Base-by-base conservation (phyloP, 2,329 filamentous ascomycete species). In the Chrysoporthe deuterocubensis region DNA sequence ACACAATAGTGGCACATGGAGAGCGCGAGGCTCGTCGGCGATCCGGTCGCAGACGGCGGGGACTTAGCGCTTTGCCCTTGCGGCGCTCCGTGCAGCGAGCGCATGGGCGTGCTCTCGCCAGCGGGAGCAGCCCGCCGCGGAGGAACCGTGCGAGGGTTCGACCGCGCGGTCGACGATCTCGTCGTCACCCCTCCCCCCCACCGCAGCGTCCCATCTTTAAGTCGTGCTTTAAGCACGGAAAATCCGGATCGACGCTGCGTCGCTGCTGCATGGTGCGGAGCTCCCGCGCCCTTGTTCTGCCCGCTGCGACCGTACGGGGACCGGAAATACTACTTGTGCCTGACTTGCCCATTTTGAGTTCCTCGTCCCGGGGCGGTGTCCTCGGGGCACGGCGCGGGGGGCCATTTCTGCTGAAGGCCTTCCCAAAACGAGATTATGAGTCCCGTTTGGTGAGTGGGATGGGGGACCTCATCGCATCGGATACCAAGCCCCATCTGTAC, bases 321-420 rank as follows among this genome's bases (percentile, higher is more conserved):
- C 32, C 54, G 54, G 54, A 57, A 40, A 57, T 40, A 40, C 54
- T 62, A 16, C 60, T 32, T 44, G 44, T 62, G 46, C 61, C 48
- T 63, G 61, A 63, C 48, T 63, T 63, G 61, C 59, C 59, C 61
- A 54, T 63, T 63, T 63, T 26, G 46, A 54, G 32, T 34, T 14
- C 54, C n/a, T 57, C 32, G 14, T 40, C 16, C 50, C 44, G 44
- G 32, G 32, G 43, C 59, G 59, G 59, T 40, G 59, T 62, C 59
- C 59, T 62, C 59, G 59, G 59, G 32, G 14, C 26, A 62, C 59
- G 43, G 43, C 44, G 14, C 32, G 37, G 21, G 9, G 9, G 42
- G 13, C 21, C 14, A 42, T 44, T 37, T 32, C 26, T n/a, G 58
- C 58, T 62, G 59, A 62, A 50, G 43, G 43, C 43, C 40, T 62